These are phyloP conservation scores for Iris macrosiphon DNA, from an alignment of 106 monocot species.

Conservation along the genomic window DNA sequence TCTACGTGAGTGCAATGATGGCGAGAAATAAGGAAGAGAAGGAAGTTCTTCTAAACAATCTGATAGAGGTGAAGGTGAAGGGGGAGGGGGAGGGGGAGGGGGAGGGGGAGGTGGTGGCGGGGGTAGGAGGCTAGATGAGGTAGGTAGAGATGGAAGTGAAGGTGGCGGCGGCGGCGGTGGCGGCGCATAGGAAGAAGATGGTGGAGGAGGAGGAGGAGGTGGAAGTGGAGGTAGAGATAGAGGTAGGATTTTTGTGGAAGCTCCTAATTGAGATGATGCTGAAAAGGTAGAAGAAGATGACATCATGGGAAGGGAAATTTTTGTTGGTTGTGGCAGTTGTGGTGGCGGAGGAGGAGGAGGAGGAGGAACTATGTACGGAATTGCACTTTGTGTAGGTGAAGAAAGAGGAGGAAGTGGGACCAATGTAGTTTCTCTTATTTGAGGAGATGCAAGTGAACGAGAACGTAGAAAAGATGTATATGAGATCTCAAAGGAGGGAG, in stretches of 20 bases:
- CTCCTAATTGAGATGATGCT: background rate
- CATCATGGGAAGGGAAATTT: too few species aligned
- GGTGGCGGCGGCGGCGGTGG: conserved; percentile 11
- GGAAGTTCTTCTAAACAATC: too few species aligned
- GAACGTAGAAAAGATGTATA: background rate
- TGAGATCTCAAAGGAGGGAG: too few species aligned
- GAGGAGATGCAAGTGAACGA: background rate
- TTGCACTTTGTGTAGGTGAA: background rate
- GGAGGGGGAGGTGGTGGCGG: background rate
- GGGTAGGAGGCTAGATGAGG: background rate
- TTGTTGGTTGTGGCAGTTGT: too few species aligned
- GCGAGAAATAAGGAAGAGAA: too few species aligned
- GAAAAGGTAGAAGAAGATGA: too few species aligned
- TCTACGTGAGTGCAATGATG: too few species aligned
- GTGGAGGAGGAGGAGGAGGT: background rate
- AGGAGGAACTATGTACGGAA: too few species aligned
- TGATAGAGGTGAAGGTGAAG: background rate
- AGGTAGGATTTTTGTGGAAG: background rate
- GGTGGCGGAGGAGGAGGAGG: too few species aligned
- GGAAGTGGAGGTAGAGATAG: background rate
- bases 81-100: conserved; percentile 2
- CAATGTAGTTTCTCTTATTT: too few species aligned
- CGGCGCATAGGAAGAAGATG: background rate
- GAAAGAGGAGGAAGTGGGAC: background rate
- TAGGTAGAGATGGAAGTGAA: background rate